Percentiles rank a stretch among this genome's conserved stretches.
Evolutionary conservation across 495 filamentous ascomycete species (phyloP).

Genomic region (Lepidopterella palustris): DNA sequence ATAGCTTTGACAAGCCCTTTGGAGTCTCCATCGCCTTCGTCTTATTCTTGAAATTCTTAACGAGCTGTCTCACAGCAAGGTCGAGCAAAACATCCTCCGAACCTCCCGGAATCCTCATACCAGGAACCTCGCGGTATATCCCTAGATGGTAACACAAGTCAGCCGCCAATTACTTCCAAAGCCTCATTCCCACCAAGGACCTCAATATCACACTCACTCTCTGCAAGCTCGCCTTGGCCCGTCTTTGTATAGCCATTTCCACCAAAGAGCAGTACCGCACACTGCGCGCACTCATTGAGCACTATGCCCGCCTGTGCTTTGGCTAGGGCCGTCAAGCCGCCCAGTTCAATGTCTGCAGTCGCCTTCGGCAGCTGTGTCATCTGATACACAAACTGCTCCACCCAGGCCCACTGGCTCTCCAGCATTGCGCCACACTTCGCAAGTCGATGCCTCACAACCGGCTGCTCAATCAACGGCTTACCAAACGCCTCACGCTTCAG

Average conservation of each 20-base stretch:
- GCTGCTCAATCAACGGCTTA: slow-evolving; percentile 64
- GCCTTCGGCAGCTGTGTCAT: slow-evolving; percentile 56
- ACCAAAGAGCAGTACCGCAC: slow-evolving; percentile 62
- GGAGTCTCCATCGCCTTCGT: slow-evolving; percentile 51
- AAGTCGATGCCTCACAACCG: slow-evolving; percentile 64
- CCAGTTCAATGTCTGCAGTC: slow-evolving; percentile 57
- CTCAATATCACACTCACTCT: slow-evolving; percentile 44
- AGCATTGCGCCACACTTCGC: slow-evolving; percentile 63
- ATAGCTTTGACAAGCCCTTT: slow-evolving; percentile 34
- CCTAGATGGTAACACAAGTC: slow-evolving; percentile 33
- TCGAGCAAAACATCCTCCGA: slow-evolving; percentile 72
- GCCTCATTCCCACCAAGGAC: not conserved
- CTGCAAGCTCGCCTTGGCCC: slow-evolving; percentile 64
- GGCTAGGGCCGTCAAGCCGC: slow-evolving; percentile 60
- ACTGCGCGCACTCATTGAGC: slow-evolving; percentile 61
- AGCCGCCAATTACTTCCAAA: not conserved
- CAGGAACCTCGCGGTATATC: slow-evolving; percentile 61
- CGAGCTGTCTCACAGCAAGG: slow-evolving; percentile 60
- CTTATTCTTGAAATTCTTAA: slow-evolving; percentile 63
- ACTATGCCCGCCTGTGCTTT: slow-evolving; percentile 69
- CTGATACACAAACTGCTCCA: slow-evolving; percentile 69
- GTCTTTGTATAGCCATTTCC: slow-evolving; percentile 64
- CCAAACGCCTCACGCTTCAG: slow-evolving; percentile 70
- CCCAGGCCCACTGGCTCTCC: slow-evolving; percentile 66
- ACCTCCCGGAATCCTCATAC: slow-evolving; percentile 59